A percentile compares a stretch with the other conserved stretches of the same genome.
These are phyloP conservation scores for Pterocarpus macrocarpus DNA, from an alignment of 306 rosid species.

Conservation along the genomic window DNA sequence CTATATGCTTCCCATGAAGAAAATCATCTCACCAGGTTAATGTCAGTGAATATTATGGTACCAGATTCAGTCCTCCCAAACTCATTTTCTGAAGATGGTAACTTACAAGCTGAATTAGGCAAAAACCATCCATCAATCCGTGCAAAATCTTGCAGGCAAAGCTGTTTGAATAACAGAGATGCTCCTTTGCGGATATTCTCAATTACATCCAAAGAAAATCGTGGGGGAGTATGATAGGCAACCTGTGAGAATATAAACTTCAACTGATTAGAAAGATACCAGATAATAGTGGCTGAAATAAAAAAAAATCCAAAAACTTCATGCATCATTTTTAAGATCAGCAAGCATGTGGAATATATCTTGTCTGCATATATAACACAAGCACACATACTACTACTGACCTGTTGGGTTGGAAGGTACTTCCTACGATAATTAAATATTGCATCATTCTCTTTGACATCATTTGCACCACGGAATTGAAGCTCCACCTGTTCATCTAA, in stretches of 20 bases:
- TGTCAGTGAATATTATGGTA: slow-evolving; percentile 80
- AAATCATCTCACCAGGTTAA: slow-evolving; percentile 80
- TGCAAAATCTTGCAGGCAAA: slow-evolving; percentile 87
- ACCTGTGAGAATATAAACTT: slow-evolving; percentile 64
- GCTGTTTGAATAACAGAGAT: slow-evolving; percentile 69
- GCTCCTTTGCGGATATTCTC: slow-evolving; percentile 88
- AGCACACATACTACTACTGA: slow-evolving; percentile 37
- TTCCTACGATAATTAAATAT: slow-evolving; percentile 94
- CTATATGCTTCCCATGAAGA: slow-evolving; percentile 18
- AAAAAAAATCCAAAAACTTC: slow-evolving; percentile 17
- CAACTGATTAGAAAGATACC: slow-evolving; percentile 45
- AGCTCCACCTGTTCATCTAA: slow-evolving; percentile 82
- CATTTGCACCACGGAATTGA: slow-evolving; percentile 67
- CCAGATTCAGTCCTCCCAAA: slow-evolving; percentile 81
- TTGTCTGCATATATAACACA: slow-evolving; percentile 17
- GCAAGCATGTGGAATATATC: slow-evolving; percentile 15
- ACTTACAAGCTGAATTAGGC: slow-evolving; percentile 62
- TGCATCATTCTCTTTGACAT: slow-evolving; percentile 87
- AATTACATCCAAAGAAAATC: slow-evolving; percentile 79
- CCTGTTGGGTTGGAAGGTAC: slow-evolving; percentile 99
- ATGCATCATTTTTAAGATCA: not conserved
- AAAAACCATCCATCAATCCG: slow-evolving; percentile 97
- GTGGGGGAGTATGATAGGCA: slow-evolving; percentile 96
- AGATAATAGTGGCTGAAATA: slow-evolving; percentile 3
- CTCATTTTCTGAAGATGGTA: slow-evolving; percentile 57